Evolutionary conservation across 495 filamentous ascomycete species (phyloP).

Genomic region (Penicillium pulvis): DNA sequence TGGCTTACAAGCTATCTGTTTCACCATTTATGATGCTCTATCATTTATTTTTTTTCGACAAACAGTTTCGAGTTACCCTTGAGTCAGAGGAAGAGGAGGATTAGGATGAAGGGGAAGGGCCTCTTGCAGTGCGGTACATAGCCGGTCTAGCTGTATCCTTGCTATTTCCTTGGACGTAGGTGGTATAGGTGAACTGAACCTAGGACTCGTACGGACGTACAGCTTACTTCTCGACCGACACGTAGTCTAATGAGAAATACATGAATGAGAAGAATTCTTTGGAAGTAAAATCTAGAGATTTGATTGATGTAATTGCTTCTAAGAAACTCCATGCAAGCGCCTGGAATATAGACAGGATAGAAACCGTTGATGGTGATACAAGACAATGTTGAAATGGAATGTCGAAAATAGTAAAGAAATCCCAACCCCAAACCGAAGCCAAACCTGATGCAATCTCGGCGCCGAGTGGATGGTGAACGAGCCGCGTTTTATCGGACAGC

Average conservation of each 20-base stretch:
- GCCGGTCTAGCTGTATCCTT: constrained; percentile 1
- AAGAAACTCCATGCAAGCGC: neutral
- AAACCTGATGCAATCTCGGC: constrained; percentile 26
- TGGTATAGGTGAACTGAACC: neutral
- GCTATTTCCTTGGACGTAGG: constrained; percentile 1
- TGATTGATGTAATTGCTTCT: neutral
- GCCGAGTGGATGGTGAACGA: constrained; percentile 19
- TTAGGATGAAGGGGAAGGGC: neutral
- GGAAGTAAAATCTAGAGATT: neutral
- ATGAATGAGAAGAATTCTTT: constrained; percentile 1
- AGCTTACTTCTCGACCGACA: constrained; percentile 5
- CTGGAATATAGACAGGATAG: constrained; percentile 8
- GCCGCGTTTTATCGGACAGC: constrained; percentile 3
- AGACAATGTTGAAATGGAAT: constrained; percentile 20
- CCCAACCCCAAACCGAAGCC: constrained; percentile 14
- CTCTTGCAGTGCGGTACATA: neutral
- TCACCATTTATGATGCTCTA: neutral
- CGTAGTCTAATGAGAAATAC: constrained; percentile 7
- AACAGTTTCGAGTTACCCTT: neutral
- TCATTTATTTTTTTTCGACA: neutral
- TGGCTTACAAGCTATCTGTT: constrained; percentile 8
- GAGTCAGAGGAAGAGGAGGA: neutral
- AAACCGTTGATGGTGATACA: constrained; percentile 26
- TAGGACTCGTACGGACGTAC: neutral
- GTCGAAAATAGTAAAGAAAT: constrained; percentile 11